Base-by-base conservation (phyloP, 1,284 basidiomycete genomes). In the Thelephora terrestris region DNA sequence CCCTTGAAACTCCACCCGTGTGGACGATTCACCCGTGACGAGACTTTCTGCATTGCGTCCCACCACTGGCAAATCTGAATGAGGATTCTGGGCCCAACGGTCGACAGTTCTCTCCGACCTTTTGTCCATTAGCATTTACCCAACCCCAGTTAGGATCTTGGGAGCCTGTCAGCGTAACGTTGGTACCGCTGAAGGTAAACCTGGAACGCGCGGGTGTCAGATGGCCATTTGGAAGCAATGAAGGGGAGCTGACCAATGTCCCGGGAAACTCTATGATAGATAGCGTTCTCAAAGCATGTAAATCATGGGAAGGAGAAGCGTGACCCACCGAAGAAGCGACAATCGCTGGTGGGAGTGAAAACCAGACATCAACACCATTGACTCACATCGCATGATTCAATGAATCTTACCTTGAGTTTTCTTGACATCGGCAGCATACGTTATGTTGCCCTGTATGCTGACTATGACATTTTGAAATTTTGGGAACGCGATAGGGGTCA, bases 111-210 rank as follows among this genome's bases (percentile, higher is more conserved):
- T 32, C 44, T 54, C 67, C 47, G 50, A 76, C 76, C 43, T 67
- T 66, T 65, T 80, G 78, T 2, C 79, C 79, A 50, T 80, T 72
- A 0, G 65, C 71, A 50, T 81, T 74, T 0, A 81, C 70, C 78
- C 78, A 81, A 12, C 78, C 78, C 74, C 76, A 77, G 2, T 74
- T 50, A 0, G 75, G 71, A 52, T 80, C 73, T 5, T 57, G 63
- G 17, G 71, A 71, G 1, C 79, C 77, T 23, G 73, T 64, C 6
- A 82, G 59, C 9, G 77, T 81, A 43, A 81, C 75, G 47, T 80
- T 81, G 27, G 59, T 72, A 5, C 78, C 74, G 2, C 58, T 64
- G 52, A 79, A 80, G 0, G 71, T 54, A 44, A 79, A 69, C 76
- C 74, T 75, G 49, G 29, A 9, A 45, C 17, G 14, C 10, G 18